Evolutionary conservation across 768 basidiomycete species (phyloP).

Genomic region (Udeniomyces megalosporus): DNA sequence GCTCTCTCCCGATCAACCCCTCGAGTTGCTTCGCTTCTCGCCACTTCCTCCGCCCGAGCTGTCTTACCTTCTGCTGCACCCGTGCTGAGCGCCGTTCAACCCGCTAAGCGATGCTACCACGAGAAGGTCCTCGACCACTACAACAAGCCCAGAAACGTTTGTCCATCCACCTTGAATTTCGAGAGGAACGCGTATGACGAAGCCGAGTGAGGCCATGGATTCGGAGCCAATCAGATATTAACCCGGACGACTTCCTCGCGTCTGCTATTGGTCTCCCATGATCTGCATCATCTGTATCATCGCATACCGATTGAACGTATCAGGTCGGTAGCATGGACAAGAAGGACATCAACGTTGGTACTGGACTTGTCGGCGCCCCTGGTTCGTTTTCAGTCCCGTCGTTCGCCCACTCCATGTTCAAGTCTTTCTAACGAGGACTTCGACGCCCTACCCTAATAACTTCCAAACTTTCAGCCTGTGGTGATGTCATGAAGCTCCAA

Average conservation of each 20-base stretch:
- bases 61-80: neutral
- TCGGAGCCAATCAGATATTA: neutral
- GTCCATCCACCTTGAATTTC: constrained; percentile 26
- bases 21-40: neutral
- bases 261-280: no score
- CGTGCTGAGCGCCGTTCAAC: neutral
- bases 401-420: no score
- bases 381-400: constrained; percentile 40
- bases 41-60: neutral
- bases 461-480: constrained; percentile 54
- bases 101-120: constrained; percentile 54
- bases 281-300: no score
- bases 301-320: constrained; percentile 30
- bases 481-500: constrained; percentile 98
- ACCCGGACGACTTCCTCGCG: neutral
- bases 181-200: no score
- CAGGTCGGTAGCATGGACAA: constrained; percentile 96
- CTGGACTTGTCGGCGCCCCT: constrained; percentile 93
- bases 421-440: no score
- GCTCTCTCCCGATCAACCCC: neutral
- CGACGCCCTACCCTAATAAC: no score
- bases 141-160: constrained; percentile 88
- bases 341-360: constrained; percentile 77
- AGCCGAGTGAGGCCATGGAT: no score
- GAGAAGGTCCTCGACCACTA: constrained; percentile 88